A percentile compares a stretch with the other conserved stretches of the same genome.
Evolutionary conservation across 2,329 filamentous ascomycete species (phyloP).

Genomic region (Trichoderma asperellum): DNA sequence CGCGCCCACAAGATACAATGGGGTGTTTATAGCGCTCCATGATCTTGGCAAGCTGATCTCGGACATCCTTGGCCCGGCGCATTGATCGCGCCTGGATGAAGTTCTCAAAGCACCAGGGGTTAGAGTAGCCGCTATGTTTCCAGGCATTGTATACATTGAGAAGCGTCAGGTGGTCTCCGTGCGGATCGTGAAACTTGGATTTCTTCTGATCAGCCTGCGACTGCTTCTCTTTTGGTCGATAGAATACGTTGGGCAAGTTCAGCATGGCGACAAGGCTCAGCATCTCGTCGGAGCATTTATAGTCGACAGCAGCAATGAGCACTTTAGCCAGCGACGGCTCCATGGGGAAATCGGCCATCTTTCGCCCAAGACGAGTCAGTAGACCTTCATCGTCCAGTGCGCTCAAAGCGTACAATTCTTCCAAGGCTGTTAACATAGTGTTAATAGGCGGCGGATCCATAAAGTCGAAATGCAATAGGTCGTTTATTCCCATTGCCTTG

Average conservation of each 20-base stretch:
- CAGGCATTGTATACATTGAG: slow-evolving; percentile 98
- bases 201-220: slow-evolving; percentile 96
- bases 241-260: slow-evolving; percentile 83
- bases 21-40: slow-evolving; percentile 88
- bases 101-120: slow-evolving; percentile 96
- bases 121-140: slow-evolving; percentile 81
- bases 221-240: slow-evolving; percentile 96
- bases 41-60: slow-evolving; percentile 89
- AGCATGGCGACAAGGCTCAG: slow-evolving; percentile 95
- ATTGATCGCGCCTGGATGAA: slow-evolving; percentile 94
- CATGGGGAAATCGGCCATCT: slow-evolving; percentile 99
- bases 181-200: slow-evolving; percentile 92
- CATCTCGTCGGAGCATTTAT: slow-evolving; percentile 90
- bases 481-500: slow-evolving; percentile 99
- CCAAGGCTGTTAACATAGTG: slow-evolving; percentile 93
- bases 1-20: slow-evolving; percentile 81
- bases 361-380: slow-evolving; percentile 85
- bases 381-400: slow-evolving; percentile 95
- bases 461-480: slow-evolving; percentile 95
- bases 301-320: slow-evolving; percentile 83
- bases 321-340: slow-evolving; percentile 90
- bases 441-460: slow-evolving; percentile 98
- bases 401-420: slow-evolving; percentile 90
- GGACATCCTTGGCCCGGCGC: slow-evolving; percentile 86
- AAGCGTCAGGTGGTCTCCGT: slow-evolving; percentile 91